A percentile compares a stretch with the other conserved stretches of the same genome.
Conservation (phyloP, 2,329 filamentous ascomycete genomes). For the Penicillium crustosum region DNA sequence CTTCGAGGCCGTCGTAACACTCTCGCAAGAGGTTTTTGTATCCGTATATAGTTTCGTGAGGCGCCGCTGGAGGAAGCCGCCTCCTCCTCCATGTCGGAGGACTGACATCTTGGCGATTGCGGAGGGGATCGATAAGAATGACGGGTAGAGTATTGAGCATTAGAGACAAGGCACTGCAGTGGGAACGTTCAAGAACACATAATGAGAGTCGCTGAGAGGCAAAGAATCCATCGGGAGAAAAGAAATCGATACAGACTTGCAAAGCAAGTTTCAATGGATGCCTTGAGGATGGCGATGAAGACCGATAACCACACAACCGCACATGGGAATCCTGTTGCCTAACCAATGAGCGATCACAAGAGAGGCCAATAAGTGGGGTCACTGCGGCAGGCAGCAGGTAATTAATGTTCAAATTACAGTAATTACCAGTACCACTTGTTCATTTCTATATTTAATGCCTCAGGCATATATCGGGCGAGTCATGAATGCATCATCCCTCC, state of each 20-base stretch:
- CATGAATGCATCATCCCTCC: no score
- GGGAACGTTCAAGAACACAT: constrained; percentile 17
- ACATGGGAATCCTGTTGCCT: constrained; percentile 45
- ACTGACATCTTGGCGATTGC: constrained; percentile 45
- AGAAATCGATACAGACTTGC: constrained; percentile 7
- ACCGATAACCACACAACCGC: constrained; percentile 29
- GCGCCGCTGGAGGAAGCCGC: constrained; percentile 47
- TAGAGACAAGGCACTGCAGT: constrained; percentile 11
- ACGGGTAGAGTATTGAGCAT: constrained; percentile 17
- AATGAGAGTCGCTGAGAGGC: constrained; percentile 9
- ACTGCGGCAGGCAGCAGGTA: constrained; percentile 36
- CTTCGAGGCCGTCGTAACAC: constrained; percentile 51
- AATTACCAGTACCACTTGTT: neutral
- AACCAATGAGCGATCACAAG: constrained; percentile 36
- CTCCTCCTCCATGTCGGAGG: constrained; percentile 43
- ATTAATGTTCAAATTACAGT: constrained; percentile 5
- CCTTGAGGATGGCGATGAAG: constrained; percentile 22
- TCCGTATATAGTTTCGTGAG: constrained; percentile 64
- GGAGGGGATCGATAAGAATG: constrained; percentile 18
- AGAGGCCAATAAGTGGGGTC: constrained; percentile 7
- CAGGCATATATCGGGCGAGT: neutral
- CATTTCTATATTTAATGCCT: neutral
- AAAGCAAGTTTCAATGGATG: constrained; percentile 19
- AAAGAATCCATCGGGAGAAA: constrained; percentile 12
- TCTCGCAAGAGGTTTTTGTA: constrained; percentile 62